These are phyloP conservation scores for Trametes pubescens DNA, from an alignment of 1,284 basidiomycete species.

Conservation along the genomic window DNA sequence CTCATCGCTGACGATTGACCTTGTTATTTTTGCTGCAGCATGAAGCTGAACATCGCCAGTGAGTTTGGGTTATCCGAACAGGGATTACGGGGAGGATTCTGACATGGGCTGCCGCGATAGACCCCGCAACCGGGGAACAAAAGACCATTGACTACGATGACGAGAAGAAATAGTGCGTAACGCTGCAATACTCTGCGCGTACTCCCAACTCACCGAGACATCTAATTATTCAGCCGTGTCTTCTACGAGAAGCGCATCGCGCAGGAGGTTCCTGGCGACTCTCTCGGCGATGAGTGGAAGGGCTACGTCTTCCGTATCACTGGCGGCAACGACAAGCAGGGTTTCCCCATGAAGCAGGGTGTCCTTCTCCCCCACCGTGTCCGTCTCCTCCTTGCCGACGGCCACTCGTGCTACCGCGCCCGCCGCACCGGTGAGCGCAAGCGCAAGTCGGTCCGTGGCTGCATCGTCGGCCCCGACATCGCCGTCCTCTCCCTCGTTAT, in stretches of 20 bases:
- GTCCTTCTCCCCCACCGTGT: conserved; percentile 96
- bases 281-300: conserved; percentile 96
- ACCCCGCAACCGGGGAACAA: conserved; percentile 96
- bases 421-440: conserved; percentile 96
- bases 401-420: conserved; percentile 97
- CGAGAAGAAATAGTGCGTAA: conserved; percentile 84
- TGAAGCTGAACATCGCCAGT: conserved; percentile 99
- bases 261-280: conserved; percentile 93
- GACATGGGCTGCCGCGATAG: conserved; percentile 47
- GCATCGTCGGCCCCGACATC: conserved; percentile 97
- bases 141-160: conserved; percentile 96
- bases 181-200: neutral
- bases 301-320: conserved; percentile 98
- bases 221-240: conserved; percentile 67
- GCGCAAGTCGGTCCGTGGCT: conserved; percentile 98
- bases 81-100: conserved; percentile 21
- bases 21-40: conserved; percentile 48
- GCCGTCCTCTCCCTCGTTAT: conserved; percentile 94
- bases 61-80: conserved; percentile 46
- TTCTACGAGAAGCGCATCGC: conserved; percentile 98
- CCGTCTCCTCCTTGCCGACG: conserved; percentile 91
- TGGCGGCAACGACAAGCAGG: conserved; percentile 96
- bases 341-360: conserved; percentile 99
- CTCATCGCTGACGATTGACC: conserved; percentile 2
- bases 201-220: conserved; percentile 4